Conservation (phyloP, 495 filamentous ascomycete genomes). For the Pseudomonodictys pantanalensis region DNA sequence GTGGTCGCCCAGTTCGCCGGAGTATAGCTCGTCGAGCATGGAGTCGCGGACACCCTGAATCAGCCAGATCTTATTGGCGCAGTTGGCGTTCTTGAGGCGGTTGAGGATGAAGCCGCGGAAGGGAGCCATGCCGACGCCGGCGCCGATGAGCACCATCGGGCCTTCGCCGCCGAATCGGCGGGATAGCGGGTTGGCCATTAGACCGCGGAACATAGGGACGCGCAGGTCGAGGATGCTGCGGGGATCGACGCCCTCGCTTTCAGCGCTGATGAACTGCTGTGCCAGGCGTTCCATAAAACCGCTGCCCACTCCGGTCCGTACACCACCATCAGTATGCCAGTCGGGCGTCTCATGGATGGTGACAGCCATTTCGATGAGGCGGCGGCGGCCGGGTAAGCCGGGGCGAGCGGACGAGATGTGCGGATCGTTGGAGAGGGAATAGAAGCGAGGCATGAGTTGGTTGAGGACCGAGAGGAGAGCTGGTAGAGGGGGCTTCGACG, state of each 20-base stretch:
- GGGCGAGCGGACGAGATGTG: constrained; percentile 70
- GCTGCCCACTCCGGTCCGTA: constrained; percentile 45
- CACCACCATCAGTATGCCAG: constrained; percentile 55
- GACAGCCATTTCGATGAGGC: constrained; percentile 90
- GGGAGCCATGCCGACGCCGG: constrained; percentile 92
- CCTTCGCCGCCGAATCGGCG: constrained; percentile 86
- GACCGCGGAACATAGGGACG: constrained; percentile 93
- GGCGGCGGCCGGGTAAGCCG: constrained; percentile 65
- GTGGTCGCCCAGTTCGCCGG: constrained; percentile 91
- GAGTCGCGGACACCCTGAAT: constrained; percentile 94
- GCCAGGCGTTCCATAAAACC: constrained; percentile 87
- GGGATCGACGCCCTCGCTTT: constrained; percentile 48
- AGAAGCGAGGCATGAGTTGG: constrained; percentile 93
- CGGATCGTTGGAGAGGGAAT: constrained; percentile 94
- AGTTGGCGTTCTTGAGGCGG: constrained; percentile 90
- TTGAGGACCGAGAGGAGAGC: constrained; percentile 75
- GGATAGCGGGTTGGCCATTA: constrained; percentile 97
- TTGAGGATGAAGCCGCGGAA: constrained; percentile 97
- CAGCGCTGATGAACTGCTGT: constrained; percentile 60
- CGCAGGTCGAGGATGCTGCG: constrained; percentile 56
- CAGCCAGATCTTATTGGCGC: constrained; percentile 99
- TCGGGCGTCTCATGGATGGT: constrained; percentile 83
- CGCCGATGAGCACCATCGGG: constrained; percentile 95
- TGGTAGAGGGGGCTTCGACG: constrained; percentile 78
- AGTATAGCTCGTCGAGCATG: constrained; percentile 90